Percentiles rank a stretch among this genome's conserved stretches.
Conservation (phyloP, 2,329 filamentous ascomycete species). For the Penicillium brasilianum region DNA sequence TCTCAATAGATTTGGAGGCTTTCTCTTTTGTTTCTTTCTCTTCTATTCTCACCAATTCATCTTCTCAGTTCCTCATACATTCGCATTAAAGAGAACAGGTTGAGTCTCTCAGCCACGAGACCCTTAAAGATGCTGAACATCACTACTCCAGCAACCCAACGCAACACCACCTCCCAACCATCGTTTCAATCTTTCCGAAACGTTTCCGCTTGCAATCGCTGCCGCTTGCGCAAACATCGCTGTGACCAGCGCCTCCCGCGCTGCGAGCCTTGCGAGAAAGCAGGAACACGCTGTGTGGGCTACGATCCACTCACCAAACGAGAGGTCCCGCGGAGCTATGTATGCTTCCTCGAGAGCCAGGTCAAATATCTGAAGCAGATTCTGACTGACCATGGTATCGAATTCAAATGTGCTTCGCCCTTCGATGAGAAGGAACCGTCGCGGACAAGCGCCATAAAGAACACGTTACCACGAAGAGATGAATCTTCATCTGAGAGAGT, state of each 20-base stretch:
- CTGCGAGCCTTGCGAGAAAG: constrained; percentile 91
- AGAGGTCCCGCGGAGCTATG: constrained; percentile 90
- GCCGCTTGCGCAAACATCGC: constrained; percentile 87
- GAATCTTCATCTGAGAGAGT: neutral
- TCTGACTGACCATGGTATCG: constrained; percentile 69
- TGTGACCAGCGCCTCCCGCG: constrained; percentile 93
- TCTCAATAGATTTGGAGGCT: neutral
- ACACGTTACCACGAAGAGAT: neutral
- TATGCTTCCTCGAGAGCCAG: constrained; percentile 90
- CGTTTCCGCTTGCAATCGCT: constrained; percentile 93
- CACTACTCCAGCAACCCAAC: neutral
- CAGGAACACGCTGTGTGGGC: constrained; percentile 86
- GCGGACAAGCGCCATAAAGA: neutral
- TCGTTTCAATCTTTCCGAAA: constrained; percentile 66
- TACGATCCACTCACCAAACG: constrained; percentile 97
- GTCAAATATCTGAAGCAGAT: constrained; percentile 81
- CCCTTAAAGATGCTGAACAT: neutral
- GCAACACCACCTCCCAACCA: neutral
- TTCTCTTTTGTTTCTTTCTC: neutral
- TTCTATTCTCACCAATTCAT: neutral
- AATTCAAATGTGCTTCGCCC: constrained; percentile 71
- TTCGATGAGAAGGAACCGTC: constrained; percentile 62
- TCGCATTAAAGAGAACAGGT: neutral
- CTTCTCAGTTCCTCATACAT: neutral
- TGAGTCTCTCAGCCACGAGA: neutral